phyloP scores from a whole-genome alignment of 1,284 basidiomycete genomes.

The Cutaneotrichosporon sp. region DNA sequence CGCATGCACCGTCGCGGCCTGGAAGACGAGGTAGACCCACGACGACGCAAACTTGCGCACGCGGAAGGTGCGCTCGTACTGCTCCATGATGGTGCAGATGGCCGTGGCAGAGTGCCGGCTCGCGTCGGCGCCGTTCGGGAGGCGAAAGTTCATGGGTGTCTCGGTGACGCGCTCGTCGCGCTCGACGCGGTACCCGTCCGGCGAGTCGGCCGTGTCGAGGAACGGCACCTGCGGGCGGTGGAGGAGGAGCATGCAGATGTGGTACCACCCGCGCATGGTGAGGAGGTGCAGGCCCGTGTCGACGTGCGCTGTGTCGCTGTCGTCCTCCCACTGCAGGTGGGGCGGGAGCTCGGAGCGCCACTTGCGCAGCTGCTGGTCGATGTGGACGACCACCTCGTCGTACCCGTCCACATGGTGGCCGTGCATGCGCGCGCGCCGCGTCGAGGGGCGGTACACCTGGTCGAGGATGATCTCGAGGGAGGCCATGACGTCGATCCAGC shows the following conservation, averaged over 20 bases:
- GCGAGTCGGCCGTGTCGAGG: conserved; percentile 16
- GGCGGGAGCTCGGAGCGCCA: conserved; percentile 20
- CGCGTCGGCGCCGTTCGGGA: conserved; percentile 17
- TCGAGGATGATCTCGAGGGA: conserved; percentile 23
- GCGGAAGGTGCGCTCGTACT: conserved; percentile 22
- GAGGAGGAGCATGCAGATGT: conserved; percentile 22
- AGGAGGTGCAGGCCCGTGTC: conserved; percentile 20
- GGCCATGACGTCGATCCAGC: conserved; percentile 25
- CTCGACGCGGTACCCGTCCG: background rate
- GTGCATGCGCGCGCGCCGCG: conserved; percentile 25
- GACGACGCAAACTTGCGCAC: conserved; percentile 23
- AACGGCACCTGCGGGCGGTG: conserved; percentile 27
- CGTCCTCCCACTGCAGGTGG: conserved; percentile 26
- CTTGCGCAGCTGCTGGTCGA: conserved; percentile 21
- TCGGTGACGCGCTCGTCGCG: background rate
- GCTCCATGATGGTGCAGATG: conserved; percentile 24
- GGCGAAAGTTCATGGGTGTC: conserved; percentile 5
- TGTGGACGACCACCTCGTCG: conserved; percentile 22
- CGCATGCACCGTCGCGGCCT: conserved; percentile 23
- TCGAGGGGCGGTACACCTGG: conserved; percentile 24
- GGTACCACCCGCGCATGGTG: conserved; percentile 24
- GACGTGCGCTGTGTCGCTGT: conserved; percentile 17
- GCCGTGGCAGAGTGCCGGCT: conserved; percentile 18
- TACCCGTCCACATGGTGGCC: conserved; percentile 24
- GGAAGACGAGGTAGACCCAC: conserved; percentile 27